phyloP scores from a whole-genome alignment of 2,329 filamentous ascomycete species.

The Mollisia scopiformis region DNA sequence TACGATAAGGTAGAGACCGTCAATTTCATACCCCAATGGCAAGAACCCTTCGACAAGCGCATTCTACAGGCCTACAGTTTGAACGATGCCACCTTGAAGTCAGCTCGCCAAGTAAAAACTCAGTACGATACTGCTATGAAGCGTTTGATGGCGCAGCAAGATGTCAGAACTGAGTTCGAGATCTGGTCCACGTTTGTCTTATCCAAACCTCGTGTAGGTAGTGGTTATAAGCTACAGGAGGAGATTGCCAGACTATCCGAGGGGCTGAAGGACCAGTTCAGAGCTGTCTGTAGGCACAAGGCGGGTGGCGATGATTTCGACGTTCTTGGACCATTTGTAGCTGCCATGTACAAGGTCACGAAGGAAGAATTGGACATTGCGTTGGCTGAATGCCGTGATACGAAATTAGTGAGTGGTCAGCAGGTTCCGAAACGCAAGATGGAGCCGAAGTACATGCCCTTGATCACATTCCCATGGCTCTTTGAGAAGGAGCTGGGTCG shows the following conservation, averaged over 20 bases:
- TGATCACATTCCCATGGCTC: slow-evolving; percentile 95
- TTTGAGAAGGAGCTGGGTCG: slow-evolving; percentile 73
- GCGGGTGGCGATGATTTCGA: slow-evolving; percentile 63
- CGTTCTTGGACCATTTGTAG: slow-evolving; percentile 71
- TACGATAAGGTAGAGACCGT: slow-evolving; percentile 74
- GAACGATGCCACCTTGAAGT: slow-evolving; percentile 55
- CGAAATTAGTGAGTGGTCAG: slow-evolving; percentile 41
- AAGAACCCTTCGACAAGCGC: slow-evolving; percentile 73
- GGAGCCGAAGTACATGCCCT: slow-evolving; percentile 62
- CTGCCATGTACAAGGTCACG: slow-evolving; percentile 87
- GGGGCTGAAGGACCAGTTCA: slow-evolving; percentile 70
- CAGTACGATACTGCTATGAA: slow-evolving; percentile 78
- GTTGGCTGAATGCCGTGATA: slow-evolving; percentile 49
- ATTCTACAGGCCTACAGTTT: slow-evolving; percentile 68
- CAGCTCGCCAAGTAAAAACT: slow-evolving; percentile 68
- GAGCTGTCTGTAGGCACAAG: slow-evolving; percentile 64
- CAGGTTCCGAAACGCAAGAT: slow-evolving; percentile 41
- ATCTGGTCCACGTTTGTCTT: slow-evolving; percentile 87
- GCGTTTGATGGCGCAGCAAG: slow-evolving; percentile 82
- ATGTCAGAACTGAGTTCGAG: slow-evolving; percentile 87
- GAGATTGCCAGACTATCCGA: slow-evolving; percentile 72
- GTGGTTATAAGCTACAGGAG: slow-evolving; percentile 87
- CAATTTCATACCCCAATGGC: slow-evolving; percentile 74
- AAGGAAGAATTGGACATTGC: slow-evolving; percentile 68
- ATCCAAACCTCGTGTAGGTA: slow-evolving; percentile 69